Conservation (phyloP, 768 basidiomycete species). For the Lyophyllum decastes region DNA sequence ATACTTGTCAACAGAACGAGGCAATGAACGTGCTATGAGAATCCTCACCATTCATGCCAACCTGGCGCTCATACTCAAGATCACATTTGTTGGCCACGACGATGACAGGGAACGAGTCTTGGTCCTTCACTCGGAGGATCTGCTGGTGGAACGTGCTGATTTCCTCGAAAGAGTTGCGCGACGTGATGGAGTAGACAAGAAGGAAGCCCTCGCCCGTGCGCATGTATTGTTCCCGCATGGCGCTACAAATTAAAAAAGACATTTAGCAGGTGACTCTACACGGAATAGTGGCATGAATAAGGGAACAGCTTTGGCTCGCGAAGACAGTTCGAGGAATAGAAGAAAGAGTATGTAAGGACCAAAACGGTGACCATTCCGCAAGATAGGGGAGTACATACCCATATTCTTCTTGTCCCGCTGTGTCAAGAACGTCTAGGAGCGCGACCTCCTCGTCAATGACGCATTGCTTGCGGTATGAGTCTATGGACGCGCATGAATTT, state of each 20-base stretch:
- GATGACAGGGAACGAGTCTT: conserved; percentile 92
- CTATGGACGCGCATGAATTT: conserved; percentile 36
- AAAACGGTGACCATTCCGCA: background rate
- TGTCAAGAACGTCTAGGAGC: conserved; percentile 93
- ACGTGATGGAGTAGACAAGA: conserved; percentile 98
- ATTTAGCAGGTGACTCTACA: background rate
- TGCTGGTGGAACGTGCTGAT: conserved; percentile 96
- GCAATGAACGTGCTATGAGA: background rate
- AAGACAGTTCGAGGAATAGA: background rate
- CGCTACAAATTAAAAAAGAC: conserved; percentile 45
- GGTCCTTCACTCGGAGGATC: conserved; percentile 95
- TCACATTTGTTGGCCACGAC: conserved; percentile 99
- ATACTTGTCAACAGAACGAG: background rate
- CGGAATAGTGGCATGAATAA: background rate
- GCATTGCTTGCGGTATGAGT: conserved; percentile 96
- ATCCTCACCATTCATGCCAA: conserved; percentile 82
- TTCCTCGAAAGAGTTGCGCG: conserved; percentile 96
- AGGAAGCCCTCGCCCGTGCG: conserved; percentile 97
- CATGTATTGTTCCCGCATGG: conserved; percentile 99
- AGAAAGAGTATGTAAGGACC: background rate
- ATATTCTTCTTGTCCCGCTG: conserved; percentile 98
- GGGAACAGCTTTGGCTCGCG: background rate
- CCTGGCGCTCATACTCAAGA: conserved; percentile 93
- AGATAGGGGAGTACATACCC: conserved; percentile 55
- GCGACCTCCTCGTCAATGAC: conserved; percentile 99